A percentile compares a stretch with the other conserved stretches of the same genome.
phyloP scores from a whole-genome alignment of 2,329 filamentous ascomycete genomes.

The Cercospora zeae-maydis region DNA sequence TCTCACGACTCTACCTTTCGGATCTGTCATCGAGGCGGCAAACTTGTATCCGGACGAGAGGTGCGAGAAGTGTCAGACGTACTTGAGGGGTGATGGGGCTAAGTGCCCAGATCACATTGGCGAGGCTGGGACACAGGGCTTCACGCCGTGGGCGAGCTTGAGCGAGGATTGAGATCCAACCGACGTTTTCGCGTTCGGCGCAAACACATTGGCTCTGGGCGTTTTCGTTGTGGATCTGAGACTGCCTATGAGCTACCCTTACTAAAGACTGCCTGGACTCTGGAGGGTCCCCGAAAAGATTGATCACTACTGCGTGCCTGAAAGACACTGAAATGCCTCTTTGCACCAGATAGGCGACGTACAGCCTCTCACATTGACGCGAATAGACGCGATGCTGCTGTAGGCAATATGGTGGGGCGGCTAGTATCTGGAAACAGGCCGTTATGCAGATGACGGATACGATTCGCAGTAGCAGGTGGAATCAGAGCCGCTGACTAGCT shows the following conservation, averaged over 20 bases:
- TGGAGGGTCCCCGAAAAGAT: neutral
- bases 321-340: neutral
- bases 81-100: neutral
- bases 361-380: neutral
- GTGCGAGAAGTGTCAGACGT: neutral
- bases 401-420: no score
- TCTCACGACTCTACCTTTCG: conserved; percentile 16
- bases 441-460: neutral
- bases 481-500: neutral
- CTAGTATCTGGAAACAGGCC: neutral
- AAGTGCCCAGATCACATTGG: neutral
- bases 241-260: neutral
- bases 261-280: neutral
- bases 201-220: neutral
- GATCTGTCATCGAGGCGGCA: conserved; percentile 13
- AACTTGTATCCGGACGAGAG: conserved; percentile 7
- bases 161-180: neutral
- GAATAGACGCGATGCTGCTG: neutral
- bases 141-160: neutral
- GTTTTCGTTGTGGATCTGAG: neutral
- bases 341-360: neutral
- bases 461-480: neutral
- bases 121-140: conserved; percentile 7
- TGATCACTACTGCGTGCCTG: neutral
- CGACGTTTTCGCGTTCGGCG: neutral